Percentiles rank a stretch among this genome's conserved stretches.
Evolutionary conservation across 352 stramenopile species (phyloP).

Genomic region (Phytophthora europaea): DNA sequence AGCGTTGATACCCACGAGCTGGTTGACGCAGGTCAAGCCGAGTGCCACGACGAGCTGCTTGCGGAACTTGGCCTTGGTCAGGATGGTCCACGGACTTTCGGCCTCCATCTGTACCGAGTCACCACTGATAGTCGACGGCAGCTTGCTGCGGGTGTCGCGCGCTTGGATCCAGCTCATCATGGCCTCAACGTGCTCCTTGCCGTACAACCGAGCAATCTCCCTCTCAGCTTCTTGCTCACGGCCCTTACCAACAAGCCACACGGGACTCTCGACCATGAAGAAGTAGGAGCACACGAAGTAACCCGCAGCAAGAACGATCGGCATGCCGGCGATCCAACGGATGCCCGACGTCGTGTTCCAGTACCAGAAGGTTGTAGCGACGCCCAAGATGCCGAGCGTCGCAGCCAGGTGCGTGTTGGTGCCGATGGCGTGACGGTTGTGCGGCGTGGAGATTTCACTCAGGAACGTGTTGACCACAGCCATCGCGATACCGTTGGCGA

Average conservation of each 20-base stretch:
- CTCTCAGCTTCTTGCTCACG: constrained; percentile 33
- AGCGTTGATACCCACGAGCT: constrained; percentile 71
- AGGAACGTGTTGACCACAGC: constrained; percentile 46
- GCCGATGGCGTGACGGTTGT: constrained; percentile 46
- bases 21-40: constrained; percentile 45
- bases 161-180: constrained; percentile 43
- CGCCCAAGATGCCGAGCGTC: constrained; percentile 48
- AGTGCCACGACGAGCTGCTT: constrained; percentile 50
- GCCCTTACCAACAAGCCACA: constrained; percentile 20
- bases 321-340: constrained; percentile 57
- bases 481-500: constrained; percentile 48
- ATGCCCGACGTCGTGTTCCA: constrained; percentile 49
- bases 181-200: constrained; percentile 39
- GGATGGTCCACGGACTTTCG: constrained; percentile 25
- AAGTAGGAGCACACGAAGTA: constrained; percentile 33
- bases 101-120: constrained; percentile 16
- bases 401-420: constrained; percentile 53
- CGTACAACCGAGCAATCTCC: constrained; percentile 41
- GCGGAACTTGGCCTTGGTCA: constrained; percentile 32
- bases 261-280: constrained; percentile 47
- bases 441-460: constrained; percentile 54
- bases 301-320: constrained; percentile 33
- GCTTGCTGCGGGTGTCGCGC: constrained; percentile 20
- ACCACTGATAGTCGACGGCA: constrained; percentile 28
- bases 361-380: constrained; percentile 58